These are phyloP conservation scores for Rehmannia glutinosa DNA, from an alignment of 257 asterid genomes.

Conservation along the genomic window DNA sequence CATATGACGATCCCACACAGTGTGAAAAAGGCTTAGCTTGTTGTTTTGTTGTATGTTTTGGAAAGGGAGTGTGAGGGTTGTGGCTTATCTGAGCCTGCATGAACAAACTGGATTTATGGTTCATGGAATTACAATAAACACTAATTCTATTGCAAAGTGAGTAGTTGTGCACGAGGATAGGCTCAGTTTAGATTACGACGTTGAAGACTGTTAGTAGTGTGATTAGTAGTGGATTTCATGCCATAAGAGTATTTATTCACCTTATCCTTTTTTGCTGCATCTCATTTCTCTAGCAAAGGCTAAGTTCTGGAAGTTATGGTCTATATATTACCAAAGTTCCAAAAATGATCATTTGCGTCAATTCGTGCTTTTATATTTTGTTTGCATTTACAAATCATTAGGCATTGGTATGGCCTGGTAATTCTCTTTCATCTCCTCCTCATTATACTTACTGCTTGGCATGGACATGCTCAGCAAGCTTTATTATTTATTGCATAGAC, in stretches of 20 bases:
- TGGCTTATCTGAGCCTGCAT: not conserved
- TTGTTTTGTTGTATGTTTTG: too few relatives aligned
- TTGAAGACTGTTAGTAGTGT: not conserved
- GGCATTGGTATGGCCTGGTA: conserved; percentile 13
- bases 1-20: too few relatives aligned
- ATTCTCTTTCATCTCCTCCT: not conserved
- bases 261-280: conserved; percentile 9
- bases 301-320: not conserved
- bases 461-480: not conserved
- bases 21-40: too few relatives aligned
- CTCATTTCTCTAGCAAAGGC: not conserved
- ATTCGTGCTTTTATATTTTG: not conserved
- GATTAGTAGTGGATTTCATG: not conserved
- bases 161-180: not conserved
- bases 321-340: not conserved
- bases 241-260: not conserved
- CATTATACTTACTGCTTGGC: not conserved
- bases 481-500: not conserved
- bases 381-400: not conserved
- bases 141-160: not conserved
- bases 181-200: not conserved
- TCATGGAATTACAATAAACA: not conserved
- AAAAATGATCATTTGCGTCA: not conserved
- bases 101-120: not conserved
- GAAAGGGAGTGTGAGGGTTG: not conserved